Percentiles rank a stretch among this genome's conserved stretches.
These are phyloP conservation scores for Xylaria digitata DNA, from an alignment of 2,329 filamentous ascomycete species.

Conservation along the genomic window DNA sequence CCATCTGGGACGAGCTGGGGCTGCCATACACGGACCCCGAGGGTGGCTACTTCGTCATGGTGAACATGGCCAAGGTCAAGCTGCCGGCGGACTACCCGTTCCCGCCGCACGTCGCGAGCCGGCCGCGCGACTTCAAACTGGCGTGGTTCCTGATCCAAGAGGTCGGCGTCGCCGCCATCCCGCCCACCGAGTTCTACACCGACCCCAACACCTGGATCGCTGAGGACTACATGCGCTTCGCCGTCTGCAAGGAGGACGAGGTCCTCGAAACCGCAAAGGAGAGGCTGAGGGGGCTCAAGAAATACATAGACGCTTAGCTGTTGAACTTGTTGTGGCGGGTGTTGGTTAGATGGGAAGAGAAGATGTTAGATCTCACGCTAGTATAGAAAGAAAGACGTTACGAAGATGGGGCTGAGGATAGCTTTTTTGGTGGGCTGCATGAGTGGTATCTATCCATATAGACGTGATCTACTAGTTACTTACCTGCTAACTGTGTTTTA, in stretches of 20 bases:
- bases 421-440: background rate
- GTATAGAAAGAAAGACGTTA: constrained; percentile 21
- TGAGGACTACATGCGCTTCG: constrained; percentile 93
- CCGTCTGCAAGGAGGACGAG: constrained; percentile 94
- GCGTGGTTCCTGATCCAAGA: constrained; percentile 98
- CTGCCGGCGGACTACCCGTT: constrained; percentile 87
- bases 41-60: constrained; percentile 96
- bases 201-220: constrained; percentile 83
- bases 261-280: constrained; percentile 84
- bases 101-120: constrained; percentile 84
- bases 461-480: background rate
- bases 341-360: no score
- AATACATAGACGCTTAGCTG: constrained; percentile 65
- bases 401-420: background rate
- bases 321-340: background rate
- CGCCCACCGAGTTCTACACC: constrained; percentile 97
- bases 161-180: constrained; percentile 93
- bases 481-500: no score
- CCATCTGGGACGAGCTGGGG: constrained; percentile 79
- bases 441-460: background rate
- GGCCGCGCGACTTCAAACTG: constrained; percentile 93
- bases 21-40: constrained; percentile 91
- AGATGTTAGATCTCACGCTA: constrained; percentile 2
- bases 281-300: constrained; percentile 76
- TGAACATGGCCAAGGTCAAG: constrained; percentile 89